Base-by-base conservation (phyloP, 257 asterid species). In the Fraxinus excelsior region DNA sequence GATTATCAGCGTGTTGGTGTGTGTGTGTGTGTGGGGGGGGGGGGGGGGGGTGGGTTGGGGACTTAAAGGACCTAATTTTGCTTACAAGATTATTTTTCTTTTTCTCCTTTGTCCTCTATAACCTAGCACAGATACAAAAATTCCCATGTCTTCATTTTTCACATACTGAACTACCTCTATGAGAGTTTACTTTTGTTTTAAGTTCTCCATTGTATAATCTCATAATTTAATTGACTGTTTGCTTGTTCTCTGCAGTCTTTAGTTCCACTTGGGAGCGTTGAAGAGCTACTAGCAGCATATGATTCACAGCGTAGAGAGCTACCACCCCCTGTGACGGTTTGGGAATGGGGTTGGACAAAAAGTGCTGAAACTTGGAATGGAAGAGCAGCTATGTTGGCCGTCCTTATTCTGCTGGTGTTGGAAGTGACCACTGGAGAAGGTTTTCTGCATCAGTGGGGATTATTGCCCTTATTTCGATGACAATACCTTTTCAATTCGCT, bases 261-360 rank as follows among this genome's bases (percentile, higher is more conserved):
- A 76, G 99, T 95, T 71, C 99, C 98, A 71, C 97, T 95, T 8
- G 99, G 99, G 72, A 95, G 98, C 73, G 97, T 95, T 70, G 99
- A 95, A 85, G 99, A 93, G 88, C 85, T 95, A 56, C 85, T 95
- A 85, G 99, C 99, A 25, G 91, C 97, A 16, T 95, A 95, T 38
- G 99, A 95, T 83, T 91, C 98, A 69, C 98, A 95, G 83, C 96
- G 99, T 4, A 86, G 94, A 84, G 97, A 95, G 89, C 92, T 95
- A 37, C 99, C 99, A 34, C 88, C 99, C 4, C 99, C 97, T 73
- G 96, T 95, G 74, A 87, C 83, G 26, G 94, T 95, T 66, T 95
- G 99, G 99, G 86, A 95, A 81, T 95, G 99, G 99, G 99, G 99
- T 75, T 95, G 98, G 99, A 95, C 99, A 13, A 95, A 90, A 91